phyloP scores from a whole-genome alignment of 352 stramenopile species.

The Salisapilia sapeloensis region DNA sequence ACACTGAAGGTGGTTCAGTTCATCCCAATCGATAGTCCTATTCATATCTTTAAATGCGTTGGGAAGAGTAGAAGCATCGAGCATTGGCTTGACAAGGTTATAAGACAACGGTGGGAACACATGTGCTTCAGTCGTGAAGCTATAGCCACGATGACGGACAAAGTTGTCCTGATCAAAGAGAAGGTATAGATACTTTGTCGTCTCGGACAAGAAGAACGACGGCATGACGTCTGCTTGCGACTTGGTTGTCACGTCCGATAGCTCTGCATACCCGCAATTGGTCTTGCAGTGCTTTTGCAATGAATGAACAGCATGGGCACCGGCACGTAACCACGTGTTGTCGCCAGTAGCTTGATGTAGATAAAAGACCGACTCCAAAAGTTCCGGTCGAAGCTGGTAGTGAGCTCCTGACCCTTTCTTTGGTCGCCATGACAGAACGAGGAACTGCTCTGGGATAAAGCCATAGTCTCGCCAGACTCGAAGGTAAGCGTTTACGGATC shows the following conservation, averaged over 20 bases:
- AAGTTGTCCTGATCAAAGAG: slow-evolving; percentile 89
- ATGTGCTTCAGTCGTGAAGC: slow-evolving; percentile 96
- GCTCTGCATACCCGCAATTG: slow-evolving; percentile 87
- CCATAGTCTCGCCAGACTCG: slow-evolving; percentile 89
- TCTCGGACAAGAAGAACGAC: slow-evolving; percentile 98
- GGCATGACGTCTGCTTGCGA: slow-evolving; percentile 94
- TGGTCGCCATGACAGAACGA: slow-evolving; percentile 70
- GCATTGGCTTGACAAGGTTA: slow-evolving; percentile 22
- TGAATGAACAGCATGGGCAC: slow-evolving; percentile 63
- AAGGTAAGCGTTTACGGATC: slow-evolving; percentile 91
- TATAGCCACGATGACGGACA: slow-evolving; percentile 74
- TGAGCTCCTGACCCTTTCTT: slow-evolving; percentile 28
- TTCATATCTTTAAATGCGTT: not conserved
- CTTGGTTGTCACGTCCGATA: slow-evolving; percentile 72
- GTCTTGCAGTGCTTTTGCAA: slow-evolving; percentile 85
- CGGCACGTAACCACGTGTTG: slow-evolving; percentile 63
- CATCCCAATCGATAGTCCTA: not conserved
- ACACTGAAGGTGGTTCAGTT: slow-evolving; percentile 10
- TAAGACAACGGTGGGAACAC: slow-evolving; percentile 72
- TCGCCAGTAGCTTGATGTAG: slow-evolving; percentile 84
- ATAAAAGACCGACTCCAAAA: slow-evolving; percentile 96
- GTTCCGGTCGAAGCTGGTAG: slow-evolving; percentile 93
- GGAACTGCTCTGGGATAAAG: slow-evolving; percentile 94
- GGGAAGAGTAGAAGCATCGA: slow-evolving; percentile 10
- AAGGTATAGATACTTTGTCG: slow-evolving; percentile 98